A percentile compares a stretch with the other conserved stretches of the same genome.
Conservation (phyloP, 768 basidiomycete species). For the Termitomyces eurrhizus region DNA sequence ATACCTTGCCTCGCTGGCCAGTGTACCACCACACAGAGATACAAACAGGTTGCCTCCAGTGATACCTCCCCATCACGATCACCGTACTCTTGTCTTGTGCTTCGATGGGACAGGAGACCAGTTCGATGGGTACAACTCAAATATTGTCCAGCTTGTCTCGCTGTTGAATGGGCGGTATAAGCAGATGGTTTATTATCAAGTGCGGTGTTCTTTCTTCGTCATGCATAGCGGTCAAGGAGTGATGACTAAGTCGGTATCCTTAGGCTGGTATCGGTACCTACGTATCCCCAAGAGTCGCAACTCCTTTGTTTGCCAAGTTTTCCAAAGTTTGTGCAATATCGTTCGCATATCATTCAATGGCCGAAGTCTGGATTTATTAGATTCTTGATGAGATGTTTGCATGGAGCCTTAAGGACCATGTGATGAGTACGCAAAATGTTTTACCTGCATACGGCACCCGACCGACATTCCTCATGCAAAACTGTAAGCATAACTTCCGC, state of each 20-base stretch:
- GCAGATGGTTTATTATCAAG: constrained; percentile 61
- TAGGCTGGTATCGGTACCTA: constrained; percentile 55
- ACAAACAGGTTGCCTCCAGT: constrained; percentile 21
- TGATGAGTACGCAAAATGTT: constrained; percentile 34
- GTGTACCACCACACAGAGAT: not conserved
- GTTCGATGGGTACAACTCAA: constrained; percentile 51
- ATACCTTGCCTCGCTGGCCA: too few relatives aligned
- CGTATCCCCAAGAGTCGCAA: constrained; percentile 31
- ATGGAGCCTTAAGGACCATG: constrained; percentile 44
- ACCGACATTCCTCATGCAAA: constrained; percentile 48
- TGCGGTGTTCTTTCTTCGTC: constrained; percentile 8
- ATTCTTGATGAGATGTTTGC: constrained; percentile 48
- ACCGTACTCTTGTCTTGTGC: constrained; percentile 47
- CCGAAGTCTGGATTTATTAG: constrained; percentile 19
- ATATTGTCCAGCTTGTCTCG: constrained; percentile 48
- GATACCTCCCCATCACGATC: constrained; percentile 36
- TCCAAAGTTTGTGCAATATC: constrained; percentile 29
- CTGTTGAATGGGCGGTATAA: constrained; percentile 42
- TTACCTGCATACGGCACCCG: not conserved
- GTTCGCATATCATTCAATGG: not conserved
- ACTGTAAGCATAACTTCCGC: constrained; percentile 29
- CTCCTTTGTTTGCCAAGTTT: constrained; percentile 31
- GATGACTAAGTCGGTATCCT: not conserved
- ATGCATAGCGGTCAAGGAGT: not conserved
- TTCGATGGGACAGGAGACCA: constrained; percentile 58